These are phyloP conservation scores for Leccinum ochraceum DNA, from an alignment of 768 basidiomycete species.

Conservation along the genomic window DNA sequence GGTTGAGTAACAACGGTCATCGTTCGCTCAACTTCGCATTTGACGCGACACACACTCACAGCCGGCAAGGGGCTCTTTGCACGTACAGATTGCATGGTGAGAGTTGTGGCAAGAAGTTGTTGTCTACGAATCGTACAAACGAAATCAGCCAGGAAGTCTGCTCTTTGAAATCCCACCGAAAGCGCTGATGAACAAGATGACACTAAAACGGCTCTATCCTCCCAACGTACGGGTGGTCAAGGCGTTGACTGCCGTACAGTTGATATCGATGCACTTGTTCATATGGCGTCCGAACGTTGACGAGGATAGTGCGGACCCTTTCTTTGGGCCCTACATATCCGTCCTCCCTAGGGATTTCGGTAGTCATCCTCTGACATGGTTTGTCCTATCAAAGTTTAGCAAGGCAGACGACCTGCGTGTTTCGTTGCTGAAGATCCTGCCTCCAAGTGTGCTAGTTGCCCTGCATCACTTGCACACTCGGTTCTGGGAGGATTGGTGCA, in stretches of 20 bases:
- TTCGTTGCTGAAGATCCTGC: constrained; percentile 45
- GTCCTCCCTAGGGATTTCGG: constrained; percentile 73
- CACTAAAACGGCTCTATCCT: constrained; percentile 64
- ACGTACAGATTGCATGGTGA: constrained; percentile 41
- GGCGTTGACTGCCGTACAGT: constrained; percentile 63
- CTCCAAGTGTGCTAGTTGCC: constrained; percentile 44
- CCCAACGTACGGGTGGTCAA: constrained; percentile 15
- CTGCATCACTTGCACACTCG: constrained; percentile 45
- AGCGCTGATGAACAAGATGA: constrained; percentile 72
- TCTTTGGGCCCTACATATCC: constrained; percentile 77
- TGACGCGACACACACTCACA: constrained; percentile 31
- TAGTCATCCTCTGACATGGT: constrained; percentile 83
- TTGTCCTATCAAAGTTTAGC: constrained; percentile 34
- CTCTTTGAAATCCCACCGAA: constrained; percentile 72
- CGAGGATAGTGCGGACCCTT: constrained; percentile 49
- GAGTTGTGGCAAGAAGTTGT: constrained; percentile 17
- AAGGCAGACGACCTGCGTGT: constrained; percentile 17
- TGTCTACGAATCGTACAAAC: not conserved
- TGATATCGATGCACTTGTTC: constrained; percentile 79
- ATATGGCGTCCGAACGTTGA: constrained; percentile 56
- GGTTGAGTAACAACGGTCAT: constrained; percentile 41
- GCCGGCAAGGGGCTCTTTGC: constrained; percentile 75
- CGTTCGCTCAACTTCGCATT: not conserved
- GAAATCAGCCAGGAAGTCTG: constrained; percentile 48
- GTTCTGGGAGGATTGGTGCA: constrained; percentile 62